These are phyloP conservation scores for Alternaria sp. DNA, from an alignment of 2,329 filamentous ascomycete genomes.

Conservation along the genomic window DNA sequence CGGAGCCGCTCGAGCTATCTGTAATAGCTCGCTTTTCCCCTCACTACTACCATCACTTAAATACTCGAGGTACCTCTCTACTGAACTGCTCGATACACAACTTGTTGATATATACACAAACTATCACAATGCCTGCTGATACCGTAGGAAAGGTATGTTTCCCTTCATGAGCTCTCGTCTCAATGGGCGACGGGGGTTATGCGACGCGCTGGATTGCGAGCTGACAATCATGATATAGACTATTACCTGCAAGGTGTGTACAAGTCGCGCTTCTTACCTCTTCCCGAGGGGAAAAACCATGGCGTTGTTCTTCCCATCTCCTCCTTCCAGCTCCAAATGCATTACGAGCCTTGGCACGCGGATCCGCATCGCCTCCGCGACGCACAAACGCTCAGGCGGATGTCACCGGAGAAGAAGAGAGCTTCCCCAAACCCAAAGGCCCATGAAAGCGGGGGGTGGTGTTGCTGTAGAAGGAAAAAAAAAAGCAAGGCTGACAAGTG, in stretches of 20 bases:
- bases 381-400: constrained; percentile 13
- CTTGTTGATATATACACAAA: constrained; percentile 17
- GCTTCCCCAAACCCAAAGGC: not conserved
- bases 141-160: constrained; percentile 62
- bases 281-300: not conserved
- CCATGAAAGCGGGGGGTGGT: not conserved
- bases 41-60: not conserved
- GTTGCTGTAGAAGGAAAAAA: not conserved
- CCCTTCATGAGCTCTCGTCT: not conserved
- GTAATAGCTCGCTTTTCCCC: constrained; percentile 21
- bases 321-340: not conserved
- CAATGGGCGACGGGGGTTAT: not conserved
- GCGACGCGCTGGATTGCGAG: not conserved
- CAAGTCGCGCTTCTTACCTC: constrained; percentile 60
- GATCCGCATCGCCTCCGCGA: constrained; percentile 35
- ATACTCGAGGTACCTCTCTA: constrained; percentile 4
- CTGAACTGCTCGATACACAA: constrained; percentile 19
- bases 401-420: constrained; percentile 10
- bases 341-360: constrained; percentile 34
- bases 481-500: constrained; percentile 24
- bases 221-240: constrained; percentile 63
- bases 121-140: constrained; percentile 58
- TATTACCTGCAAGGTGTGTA: constrained; percentile 90
- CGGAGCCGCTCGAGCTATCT: constrained; percentile 30
- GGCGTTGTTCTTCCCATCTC: not conserved